Evolutionary conservation across 495 filamentous ascomycete species (phyloP), one percentile per base, ranked within the genome.

Genomic region (Xylaria sp.): DNA sequence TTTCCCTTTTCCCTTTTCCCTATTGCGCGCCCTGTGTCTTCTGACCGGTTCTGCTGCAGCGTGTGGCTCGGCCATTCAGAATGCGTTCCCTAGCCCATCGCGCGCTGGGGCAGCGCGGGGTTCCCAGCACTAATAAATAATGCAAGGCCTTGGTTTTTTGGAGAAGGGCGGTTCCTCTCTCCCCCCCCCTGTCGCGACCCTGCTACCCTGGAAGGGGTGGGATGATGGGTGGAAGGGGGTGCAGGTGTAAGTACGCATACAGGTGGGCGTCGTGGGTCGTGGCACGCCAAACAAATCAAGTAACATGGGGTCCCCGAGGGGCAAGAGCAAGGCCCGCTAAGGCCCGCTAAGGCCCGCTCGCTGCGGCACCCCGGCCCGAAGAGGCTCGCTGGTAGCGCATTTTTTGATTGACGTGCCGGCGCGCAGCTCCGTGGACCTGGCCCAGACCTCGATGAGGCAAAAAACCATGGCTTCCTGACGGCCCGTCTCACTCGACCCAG

Each of bases 11-110:
- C n/a, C 70, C 69, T 72, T 74, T 73, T 75, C 65, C 75, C 72
- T 76, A 66, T 68, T 73, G 65, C 72, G 57, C 57, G 59, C 68
- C 74, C 77, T 72, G 72, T 77, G 75, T 78, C 77, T 77, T 77
- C 73, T 78, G 77, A 78, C 74, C 75, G 69, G 50, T 75, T 64
- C 67, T 72, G 50, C 69, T 70, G 44, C 48, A 68, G 63, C 55
- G 57, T 72, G 70, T 79, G 59, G 71, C 75, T 73, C 75, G 77
- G 77, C 77, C 77, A 79, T 79, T 77, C 77, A 79, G 75, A 75
- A 75, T 73, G 72, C 77, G 75, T 77, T 77, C 69, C 72, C 74
- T 46, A 68, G 69, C 72, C 43, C 67, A 65, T 66, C 61, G 52
- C 52, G 72, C 59, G 69, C 69, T 74, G 71, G 69, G 73, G 76